These are phyloP conservation scores for Stereum hirsutum DNA, from an alignment of 1,284 basidiomycete genomes.

Conservation along the genomic window DNA sequence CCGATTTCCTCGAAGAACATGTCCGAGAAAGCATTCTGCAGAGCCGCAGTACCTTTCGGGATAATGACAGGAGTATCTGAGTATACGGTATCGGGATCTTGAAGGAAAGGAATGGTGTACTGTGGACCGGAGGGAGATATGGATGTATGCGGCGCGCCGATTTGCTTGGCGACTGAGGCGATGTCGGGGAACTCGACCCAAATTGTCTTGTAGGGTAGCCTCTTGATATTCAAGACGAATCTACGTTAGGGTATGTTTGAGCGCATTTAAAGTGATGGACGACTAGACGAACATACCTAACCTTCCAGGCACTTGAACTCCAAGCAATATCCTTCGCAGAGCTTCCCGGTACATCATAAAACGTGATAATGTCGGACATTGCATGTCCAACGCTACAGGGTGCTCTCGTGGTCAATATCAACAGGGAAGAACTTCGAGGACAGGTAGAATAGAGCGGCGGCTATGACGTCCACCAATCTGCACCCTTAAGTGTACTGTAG, in stretches of 20 bases:
- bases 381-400: too few species aligned
- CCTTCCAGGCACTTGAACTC: conserved; percentile 17
- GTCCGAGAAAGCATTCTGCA: conserved; percentile 23
- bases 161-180: conserved; percentile 16
- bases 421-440: too few species aligned
- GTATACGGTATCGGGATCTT: conserved; percentile 18
- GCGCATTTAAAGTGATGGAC: neutral
- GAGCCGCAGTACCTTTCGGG: conserved; percentile 14
- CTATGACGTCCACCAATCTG: too few species aligned
- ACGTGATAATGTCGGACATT: conserved; percentile 9
- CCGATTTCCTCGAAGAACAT: conserved; percentile 9
- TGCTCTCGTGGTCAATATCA: too few species aligned
- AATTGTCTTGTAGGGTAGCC: conserved; percentile 22
- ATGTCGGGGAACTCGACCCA: conserved; percentile 30
- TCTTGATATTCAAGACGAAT: conserved; percentile 24
- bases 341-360: conserved; percentile 19
- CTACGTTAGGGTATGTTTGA: conserved; percentile 11
- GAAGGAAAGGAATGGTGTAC: conserved; percentile 18
- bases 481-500: too few species aligned
- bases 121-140: conserved; percentile 11
- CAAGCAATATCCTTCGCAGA: conserved; percentile 10
- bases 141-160: conserved; percentile 18
- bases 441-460: too few species aligned
- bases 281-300: conserved; percentile 11
- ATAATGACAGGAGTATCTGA: conserved; percentile 19